Conservation (phyloP, 805 yeast species). For the Teunomyces funiuensis region DNA sequence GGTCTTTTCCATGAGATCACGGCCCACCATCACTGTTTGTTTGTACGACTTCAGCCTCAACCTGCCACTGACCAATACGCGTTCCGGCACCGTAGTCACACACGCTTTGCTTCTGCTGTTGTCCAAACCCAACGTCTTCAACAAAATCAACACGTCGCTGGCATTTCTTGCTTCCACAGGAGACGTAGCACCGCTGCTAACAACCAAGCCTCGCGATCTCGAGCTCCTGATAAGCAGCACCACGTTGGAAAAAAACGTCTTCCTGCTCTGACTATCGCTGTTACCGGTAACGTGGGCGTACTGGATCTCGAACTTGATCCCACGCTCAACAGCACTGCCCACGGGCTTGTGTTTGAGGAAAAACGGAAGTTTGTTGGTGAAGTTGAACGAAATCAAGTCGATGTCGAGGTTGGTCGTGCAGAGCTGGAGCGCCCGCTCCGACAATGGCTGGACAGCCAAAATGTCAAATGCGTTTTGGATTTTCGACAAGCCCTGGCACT, state of each 20-base stretch:
- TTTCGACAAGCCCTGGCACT: slow-evolving; percentile 61
- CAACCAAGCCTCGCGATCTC: slow-evolving; percentile 73
- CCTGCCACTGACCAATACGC: slow-evolving; percentile 70
- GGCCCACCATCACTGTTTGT: slow-evolving; percentile 65
- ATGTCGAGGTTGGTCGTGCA: slow-evolving; percentile 76
- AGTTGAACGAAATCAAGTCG: slow-evolving; percentile 76
- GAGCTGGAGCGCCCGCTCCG: slow-evolving; percentile 75
- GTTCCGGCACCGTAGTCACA: slow-evolving; percentile 58
- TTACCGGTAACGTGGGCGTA: slow-evolving; percentile 57
- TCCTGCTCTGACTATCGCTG: slow-evolving; percentile 39
- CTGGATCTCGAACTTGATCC: slow-evolving; percentile 76
- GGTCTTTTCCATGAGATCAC: slow-evolving; percentile 15
- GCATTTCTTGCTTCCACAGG: slow-evolving; percentile 63
- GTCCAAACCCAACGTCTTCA: slow-evolving; percentile 70
- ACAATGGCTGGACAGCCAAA: slow-evolving; percentile 74
- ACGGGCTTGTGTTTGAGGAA: slow-evolving; percentile 81
- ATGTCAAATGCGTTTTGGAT: slow-evolving; percentile 62
- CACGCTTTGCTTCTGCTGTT: slow-evolving; percentile 58
- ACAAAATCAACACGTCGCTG: slow-evolving; percentile 65
- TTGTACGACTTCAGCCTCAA: slow-evolving; percentile 73
- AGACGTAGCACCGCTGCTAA: slow-evolving; percentile 70
- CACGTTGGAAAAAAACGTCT: slow-evolving; percentile 68
- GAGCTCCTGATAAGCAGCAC: slow-evolving; percentile 78
- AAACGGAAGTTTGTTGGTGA: slow-evolving; percentile 64
- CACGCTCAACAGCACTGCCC: slow-evolving; percentile 80